Conservation (phyloP, 2,329 filamentous ascomycete genomes). For the Microcera coccophila region DNA sequence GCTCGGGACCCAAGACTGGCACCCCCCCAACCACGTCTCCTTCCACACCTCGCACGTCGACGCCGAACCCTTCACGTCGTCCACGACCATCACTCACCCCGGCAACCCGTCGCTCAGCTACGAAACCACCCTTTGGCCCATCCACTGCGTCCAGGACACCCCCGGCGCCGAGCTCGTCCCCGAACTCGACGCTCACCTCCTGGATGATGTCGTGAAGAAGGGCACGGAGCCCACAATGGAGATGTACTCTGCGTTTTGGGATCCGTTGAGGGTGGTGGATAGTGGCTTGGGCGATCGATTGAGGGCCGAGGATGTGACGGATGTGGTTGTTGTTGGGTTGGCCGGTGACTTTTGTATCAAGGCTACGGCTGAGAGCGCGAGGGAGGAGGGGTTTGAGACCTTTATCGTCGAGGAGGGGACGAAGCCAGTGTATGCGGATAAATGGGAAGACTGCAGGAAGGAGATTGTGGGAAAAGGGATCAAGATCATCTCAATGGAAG, state of each 20-base stretch:
- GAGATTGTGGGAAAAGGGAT: constrained; percentile 60
- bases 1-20: constrained; percentile 89
- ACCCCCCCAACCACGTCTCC: constrained; percentile 78
- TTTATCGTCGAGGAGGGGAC: constrained; percentile 77
- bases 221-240: constrained; percentile 71
- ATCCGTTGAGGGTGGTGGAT: constrained; percentile 66
- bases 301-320: constrained; percentile 56
- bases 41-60: constrained; percentile 76
- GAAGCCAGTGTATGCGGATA: constrained; percentile 61
- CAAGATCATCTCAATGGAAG: constrained; percentile 48
- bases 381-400: constrained; percentile 68
- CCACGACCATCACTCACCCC: constrained; percentile 63
- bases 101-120: constrained; percentile 59
- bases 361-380: constrained; percentile 74
- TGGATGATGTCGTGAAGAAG: constrained; percentile 74
- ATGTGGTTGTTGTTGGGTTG: constrained; percentile 82
- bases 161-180: constrained; percentile 68
- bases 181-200: constrained; percentile 57
- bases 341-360: constrained; percentile 89
- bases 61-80: constrained; percentile 65
- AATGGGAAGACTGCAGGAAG: constrained; percentile 52
- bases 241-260: constrained; percentile 91
- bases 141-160: constrained; percentile 78
- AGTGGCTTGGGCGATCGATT: constrained; percentile 61
- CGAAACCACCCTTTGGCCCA: constrained; percentile 75